phyloP scores from a whole-genome alignment of 371 early-diverging fungal species.

The Catenaria anguillulae region DNA sequence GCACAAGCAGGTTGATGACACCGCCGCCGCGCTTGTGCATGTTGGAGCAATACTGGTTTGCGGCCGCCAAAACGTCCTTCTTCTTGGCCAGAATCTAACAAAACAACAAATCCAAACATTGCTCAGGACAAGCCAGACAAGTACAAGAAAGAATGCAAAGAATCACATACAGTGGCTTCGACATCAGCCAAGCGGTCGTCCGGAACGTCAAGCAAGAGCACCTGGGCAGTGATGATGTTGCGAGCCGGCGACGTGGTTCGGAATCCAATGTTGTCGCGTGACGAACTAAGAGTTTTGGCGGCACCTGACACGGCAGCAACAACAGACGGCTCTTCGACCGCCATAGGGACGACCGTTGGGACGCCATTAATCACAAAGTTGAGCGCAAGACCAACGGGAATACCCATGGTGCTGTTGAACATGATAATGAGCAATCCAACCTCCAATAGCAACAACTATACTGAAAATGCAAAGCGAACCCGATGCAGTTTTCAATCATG shows the following conservation, averaged over 20 bases:
- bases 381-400: conserved; percentile 48
- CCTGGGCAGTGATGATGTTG: conserved; percentile 46
- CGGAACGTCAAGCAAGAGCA: conserved; percentile 34
- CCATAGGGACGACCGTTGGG: conserved; percentile 45
- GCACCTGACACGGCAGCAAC: conserved; percentile 54
- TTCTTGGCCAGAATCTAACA: conserved; percentile 14
- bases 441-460: neutral
- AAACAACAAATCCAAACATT: too few relatives aligned
- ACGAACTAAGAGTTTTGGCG: conserved; percentile 38
- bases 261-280: conserved; percentile 26
- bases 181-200: conserved; percentile 21
- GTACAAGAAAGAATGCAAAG: neutral
- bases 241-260: conserved; percentile 31
- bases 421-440: neutral
- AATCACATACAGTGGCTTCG: conserved; percentile 15
- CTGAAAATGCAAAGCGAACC: conserved; percentile 19
- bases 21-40: conserved; percentile 51
- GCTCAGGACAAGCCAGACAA: neutral
- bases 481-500: conserved; percentile 49
- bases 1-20: conserved; percentile 33
- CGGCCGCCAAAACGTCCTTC: conserved; percentile 22
- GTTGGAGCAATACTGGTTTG: conserved; percentile 38
- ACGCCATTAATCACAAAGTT: conserved; percentile 44
- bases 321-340: conserved; percentile 59
- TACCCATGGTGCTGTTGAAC: conserved; percentile 32